phyloP scores from a whole-genome alignment of 306 rosid genomes.

The Abrus precatorius region DNA sequence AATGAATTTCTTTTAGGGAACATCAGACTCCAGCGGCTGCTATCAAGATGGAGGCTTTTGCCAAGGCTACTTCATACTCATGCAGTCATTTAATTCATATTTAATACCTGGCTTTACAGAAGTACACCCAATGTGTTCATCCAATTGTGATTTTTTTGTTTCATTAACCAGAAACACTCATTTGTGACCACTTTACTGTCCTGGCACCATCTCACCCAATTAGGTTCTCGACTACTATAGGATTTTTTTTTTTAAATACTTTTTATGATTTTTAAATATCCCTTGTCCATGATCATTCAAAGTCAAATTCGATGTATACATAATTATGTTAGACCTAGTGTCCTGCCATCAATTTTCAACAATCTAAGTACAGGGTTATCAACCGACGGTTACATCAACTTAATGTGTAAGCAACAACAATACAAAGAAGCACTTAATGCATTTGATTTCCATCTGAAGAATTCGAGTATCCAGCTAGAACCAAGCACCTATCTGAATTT shows the following conservation, averaged over 20 bases:
- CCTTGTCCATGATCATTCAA: conserved; percentile 49
- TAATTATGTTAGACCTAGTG: conserved; percentile 39
- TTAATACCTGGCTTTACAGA: conserved; percentile 31
- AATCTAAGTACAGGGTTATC: conserved; percentile 49
- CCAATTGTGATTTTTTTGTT: background rate
- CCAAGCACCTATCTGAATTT: conserved; percentile 61
- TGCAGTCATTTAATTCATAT: background rate
- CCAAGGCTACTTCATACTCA: conserved; percentile 5
- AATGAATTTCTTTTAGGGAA: conserved; percentile 3
- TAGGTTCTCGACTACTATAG: conserved; percentile 21
- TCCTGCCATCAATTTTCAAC: conserved; percentile 37
- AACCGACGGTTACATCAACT: conserved; percentile 57
- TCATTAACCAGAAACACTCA: conserved; percentile 30
- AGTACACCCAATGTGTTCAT: background rate
- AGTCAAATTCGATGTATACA: conserved; percentile 50
- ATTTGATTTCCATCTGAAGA: conserved; percentile 58
- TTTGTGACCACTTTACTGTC: conserved; percentile 14
- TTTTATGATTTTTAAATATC: conserved; percentile 16
- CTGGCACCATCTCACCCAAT: conserved; percentile 30
- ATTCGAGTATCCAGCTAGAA: conserved; percentile 49
- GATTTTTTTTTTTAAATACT: conserved; percentile 4
- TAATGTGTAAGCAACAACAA: conserved; percentile 59
- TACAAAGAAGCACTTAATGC: conserved; percentile 72
- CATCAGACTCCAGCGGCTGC: conserved; percentile 16
- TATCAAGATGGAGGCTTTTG: conserved; percentile 28